phyloP scores from a whole-genome alignment of 1,139 yeast genomes.

The Yamadazyma sp. region DNA sequence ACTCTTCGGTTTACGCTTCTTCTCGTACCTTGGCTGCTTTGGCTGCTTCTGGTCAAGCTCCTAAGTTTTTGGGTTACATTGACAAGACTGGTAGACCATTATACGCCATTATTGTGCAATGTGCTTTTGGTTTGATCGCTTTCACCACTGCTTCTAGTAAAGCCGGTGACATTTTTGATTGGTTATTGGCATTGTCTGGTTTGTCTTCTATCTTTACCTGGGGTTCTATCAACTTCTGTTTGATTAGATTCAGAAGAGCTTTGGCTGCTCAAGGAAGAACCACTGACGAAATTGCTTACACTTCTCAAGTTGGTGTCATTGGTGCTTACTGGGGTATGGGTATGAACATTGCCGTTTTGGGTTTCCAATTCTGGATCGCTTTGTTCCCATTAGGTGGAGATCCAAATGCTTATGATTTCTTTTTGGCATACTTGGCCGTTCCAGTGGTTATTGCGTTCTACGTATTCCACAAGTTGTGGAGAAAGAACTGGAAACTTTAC shows the following conservation, averaged over 20 bases:
- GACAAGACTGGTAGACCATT: conserved; percentile 77
- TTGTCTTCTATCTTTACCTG: conserved; percentile 83
- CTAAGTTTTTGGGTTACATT: conserved; percentile 67
- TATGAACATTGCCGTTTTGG: conserved; percentile 62
- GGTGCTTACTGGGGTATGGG: conserved; percentile 70
- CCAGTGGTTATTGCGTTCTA: conserved; percentile 61
- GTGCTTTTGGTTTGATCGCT: conserved; percentile 57
- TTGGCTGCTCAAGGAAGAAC: conserved; percentile 63
- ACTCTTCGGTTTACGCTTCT: conserved; percentile 65
- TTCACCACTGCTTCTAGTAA: conserved; percentile 69
- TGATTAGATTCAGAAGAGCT: conserved; percentile 77
- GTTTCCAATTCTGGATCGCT: conserved; percentile 82
- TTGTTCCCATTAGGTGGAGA: conserved; percentile 60
- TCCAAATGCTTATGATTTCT: conserved; percentile 60
- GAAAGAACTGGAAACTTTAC: conserved; percentile 49
- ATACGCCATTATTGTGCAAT: conserved; percentile 58
- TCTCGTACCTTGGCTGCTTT: conserved; percentile 82
- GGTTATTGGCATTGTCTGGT: conserved; percentile 84
- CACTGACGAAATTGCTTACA: conserved; percentile 65
- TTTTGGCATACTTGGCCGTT: conserved; percentile 60
- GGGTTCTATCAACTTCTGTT: conserved; percentile 76
- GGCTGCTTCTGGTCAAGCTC: conserved; percentile 81
- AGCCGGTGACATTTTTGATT: conserved; percentile 66
- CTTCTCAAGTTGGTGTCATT: conserved; percentile 63
- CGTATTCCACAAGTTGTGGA: conserved; percentile 56